Evolutionary conservation across 2,329 filamentous ascomycete species (phyloP), one percentile per base, ranked within the genome.

Genomic region (Talaromyces amestolkiae): DNA sequence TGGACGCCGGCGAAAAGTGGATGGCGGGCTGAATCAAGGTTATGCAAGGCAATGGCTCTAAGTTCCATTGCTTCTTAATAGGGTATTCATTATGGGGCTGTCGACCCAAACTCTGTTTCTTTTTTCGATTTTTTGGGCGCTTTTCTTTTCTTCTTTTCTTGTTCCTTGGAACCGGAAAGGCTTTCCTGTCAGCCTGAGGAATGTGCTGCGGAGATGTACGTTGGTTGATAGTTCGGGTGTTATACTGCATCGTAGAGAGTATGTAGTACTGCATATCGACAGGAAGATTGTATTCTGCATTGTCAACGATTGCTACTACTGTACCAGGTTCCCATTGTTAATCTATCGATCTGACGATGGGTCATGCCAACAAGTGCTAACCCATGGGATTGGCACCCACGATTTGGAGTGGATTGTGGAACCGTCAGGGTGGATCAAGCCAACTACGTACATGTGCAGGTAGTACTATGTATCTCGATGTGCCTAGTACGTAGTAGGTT

Each of bases 11-110:
- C 51, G 27, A 62, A 62, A 61, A 41, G 45, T 62, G 61, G 61
- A 43, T 43, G 56, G 37, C 61, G 39, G 49, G 61, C 51, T 63
- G 41, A 58, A 58, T 63, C 61, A 45, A 63, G 61, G 51, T 56
- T 63, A 63, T 56, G 61, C 61, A 63, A 63, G 51, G 51, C 61
- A 56, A 54, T 63, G 39, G 35, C 27, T 24, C 37, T 45, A 59
- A 33, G 35, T 59, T 17, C 37, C 19, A 59, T 31, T 27, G 56
- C 31, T 35, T 35, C 53, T 56, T 56, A 22, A 24, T 37, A 54
- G 27, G 17, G 31, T 13, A 7, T 54, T 56, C 19, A 24, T 39
- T 56, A 56, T 56, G 53, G 53, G 53, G 31, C 53, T 56, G 53
- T 22, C 13, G 53, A 56, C 53, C 33, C 53, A 56, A 45, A 59